Percentiles rank a stretch among this genome's conserved stretches.
These are phyloP conservation scores for Verbascum thapsus DNA, from an alignment of 257 asterid genomes.

Conservation along the genomic window DNA sequence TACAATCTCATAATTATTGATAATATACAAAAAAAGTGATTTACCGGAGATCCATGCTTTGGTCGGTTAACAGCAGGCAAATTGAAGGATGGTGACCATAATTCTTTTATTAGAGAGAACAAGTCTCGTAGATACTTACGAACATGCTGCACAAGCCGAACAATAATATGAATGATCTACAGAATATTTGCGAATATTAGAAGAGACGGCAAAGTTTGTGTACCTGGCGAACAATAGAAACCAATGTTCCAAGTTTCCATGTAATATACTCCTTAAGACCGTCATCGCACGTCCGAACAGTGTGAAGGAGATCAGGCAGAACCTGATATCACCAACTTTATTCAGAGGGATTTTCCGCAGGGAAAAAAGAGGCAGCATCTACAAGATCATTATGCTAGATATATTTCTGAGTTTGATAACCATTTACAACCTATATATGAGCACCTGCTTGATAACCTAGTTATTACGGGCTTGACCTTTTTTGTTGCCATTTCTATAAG, in stretches of 20 bases:
- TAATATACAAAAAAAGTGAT: slow-evolving; percentile 22
- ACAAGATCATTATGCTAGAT: slow-evolving; percentile 28
- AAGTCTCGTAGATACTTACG: slow-evolving; percentile 90
- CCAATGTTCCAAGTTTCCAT: slow-evolving; percentile 97
- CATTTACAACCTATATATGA: no score
- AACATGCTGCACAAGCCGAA: slow-evolving; percentile 75
- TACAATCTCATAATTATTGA: no score
- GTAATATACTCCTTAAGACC: slow-evolving; percentile 89
- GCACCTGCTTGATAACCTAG: no score
- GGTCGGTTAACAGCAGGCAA: slow-evolving; percentile 80
- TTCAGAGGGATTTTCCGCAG: slow-evolving; percentile 17
- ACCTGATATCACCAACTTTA: slow-evolving; percentile 56
- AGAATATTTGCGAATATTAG: slow-evolving; percentile 9
- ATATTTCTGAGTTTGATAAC: no score
- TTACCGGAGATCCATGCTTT: slow-evolving; percentile 85
- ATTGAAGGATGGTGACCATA: slow-evolving; percentile 90
- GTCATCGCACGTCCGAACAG: slow-evolving; percentile 92
- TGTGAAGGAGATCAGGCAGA: slow-evolving; percentile 94
- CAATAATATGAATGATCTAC: slow-evolving; percentile 31
- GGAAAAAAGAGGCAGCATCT: slow-evolving; percentile 6
- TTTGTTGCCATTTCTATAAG: no score
- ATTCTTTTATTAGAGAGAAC: slow-evolving; percentile 79
- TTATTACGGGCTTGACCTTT: no score
- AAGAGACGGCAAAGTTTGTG: slow-evolving; percentile 25
- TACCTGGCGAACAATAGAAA: slow-evolving; percentile 98